These are phyloP conservation scores for Adiantum capillusveneris DNA, from an alignment of 75 land plant genomes.

Conservation along the genomic window DNA sequence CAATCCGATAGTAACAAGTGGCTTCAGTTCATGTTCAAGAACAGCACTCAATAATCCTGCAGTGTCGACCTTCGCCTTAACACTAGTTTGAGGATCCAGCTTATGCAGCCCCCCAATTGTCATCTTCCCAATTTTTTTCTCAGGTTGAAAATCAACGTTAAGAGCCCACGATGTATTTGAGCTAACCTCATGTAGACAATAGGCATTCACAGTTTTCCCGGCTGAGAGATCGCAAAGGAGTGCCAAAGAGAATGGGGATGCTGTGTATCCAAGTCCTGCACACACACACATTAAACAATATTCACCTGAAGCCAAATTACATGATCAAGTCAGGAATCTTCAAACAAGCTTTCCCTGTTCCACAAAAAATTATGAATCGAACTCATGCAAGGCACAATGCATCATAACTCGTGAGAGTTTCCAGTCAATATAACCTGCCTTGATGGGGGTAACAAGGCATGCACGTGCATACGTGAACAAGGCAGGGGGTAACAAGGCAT, in stretches of 20 bases:
- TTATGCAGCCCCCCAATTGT: conserved; percentile 6
- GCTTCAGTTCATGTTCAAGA: conserved; percentile 11
- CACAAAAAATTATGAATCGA: too few species aligned
- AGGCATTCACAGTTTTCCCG: background rate
- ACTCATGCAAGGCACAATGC: too few species aligned
- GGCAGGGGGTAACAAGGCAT: too few species aligned
- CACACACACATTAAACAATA: background rate
- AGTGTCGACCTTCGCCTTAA: conserved; percentile 9
- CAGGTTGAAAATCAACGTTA: background rate
- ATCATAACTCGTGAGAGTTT: too few species aligned
- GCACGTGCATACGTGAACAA: too few species aligned
- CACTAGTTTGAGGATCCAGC: conserved; percentile 10
- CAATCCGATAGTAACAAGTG: conserved; percentile 4
- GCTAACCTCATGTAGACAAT: background rate
- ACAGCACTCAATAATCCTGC: conserved; percentile 6
- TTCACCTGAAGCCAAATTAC: too few species aligned
- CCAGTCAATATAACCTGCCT: too few species aligned
- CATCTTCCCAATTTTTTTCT: background rate
- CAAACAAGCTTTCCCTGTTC: too few species aligned
- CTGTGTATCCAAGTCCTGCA: background rate
- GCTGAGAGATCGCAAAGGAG: background rate
- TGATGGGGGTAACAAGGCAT: too few species aligned
- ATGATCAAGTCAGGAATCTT: too few species aligned
- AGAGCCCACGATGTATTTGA: background rate
- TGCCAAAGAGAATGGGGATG: background rate